These are phyloP conservation scores for Termitomyces sp. DNA, from an alignment of 768 basidiomycete genomes.

Conservation along the genomic window DNA sequence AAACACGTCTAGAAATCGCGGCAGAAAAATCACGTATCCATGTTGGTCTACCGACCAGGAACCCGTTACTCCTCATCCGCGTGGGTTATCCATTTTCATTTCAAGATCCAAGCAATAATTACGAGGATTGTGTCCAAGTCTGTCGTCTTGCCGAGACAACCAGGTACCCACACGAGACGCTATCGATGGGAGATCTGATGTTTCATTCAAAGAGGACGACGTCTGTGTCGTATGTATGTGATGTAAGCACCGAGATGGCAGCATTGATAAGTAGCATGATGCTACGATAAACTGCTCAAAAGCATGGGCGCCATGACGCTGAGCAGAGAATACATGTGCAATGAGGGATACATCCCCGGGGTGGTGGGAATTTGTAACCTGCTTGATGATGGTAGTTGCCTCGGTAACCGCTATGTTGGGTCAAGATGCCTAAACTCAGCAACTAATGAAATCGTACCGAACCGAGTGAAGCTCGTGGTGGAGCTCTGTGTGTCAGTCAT, in stretches of 20 bases:
- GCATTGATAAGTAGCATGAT: conserved; percentile 4
- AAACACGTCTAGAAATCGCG: conserved; percentile 6
- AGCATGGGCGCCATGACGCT: neutral
- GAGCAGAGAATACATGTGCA: neutral
- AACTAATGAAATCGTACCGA: conserved; percentile 7
- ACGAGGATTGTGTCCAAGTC: neutral
- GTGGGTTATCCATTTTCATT: neutral
- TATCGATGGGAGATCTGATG: conserved; percentile 7
- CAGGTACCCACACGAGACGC: neutral
- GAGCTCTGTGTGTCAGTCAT: neutral
- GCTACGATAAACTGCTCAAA: neutral
- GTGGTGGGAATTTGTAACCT: neutral
- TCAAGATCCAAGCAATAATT: neutral
- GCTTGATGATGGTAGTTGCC: conserved; percentile 13
- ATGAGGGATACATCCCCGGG: conserved; percentile 6
- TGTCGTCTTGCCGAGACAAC: neutral
- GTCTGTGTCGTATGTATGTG: neutral
- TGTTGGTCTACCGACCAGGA: conserved; percentile 9
- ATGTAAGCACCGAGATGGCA: neutral
- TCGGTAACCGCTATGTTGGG: conserved; percentile 17
- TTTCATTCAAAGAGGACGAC: neutral
- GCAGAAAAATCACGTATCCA: conserved; percentile 8
- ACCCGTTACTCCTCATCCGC: neutral
- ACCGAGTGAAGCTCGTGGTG: neutral
- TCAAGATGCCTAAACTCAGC: conserved; percentile 3